Evolutionary conservation across 2,329 filamentous ascomycete genomes (phyloP), one percentile per base, ranked within the genome.

Genomic region (Beauveria sp.): DNA sequence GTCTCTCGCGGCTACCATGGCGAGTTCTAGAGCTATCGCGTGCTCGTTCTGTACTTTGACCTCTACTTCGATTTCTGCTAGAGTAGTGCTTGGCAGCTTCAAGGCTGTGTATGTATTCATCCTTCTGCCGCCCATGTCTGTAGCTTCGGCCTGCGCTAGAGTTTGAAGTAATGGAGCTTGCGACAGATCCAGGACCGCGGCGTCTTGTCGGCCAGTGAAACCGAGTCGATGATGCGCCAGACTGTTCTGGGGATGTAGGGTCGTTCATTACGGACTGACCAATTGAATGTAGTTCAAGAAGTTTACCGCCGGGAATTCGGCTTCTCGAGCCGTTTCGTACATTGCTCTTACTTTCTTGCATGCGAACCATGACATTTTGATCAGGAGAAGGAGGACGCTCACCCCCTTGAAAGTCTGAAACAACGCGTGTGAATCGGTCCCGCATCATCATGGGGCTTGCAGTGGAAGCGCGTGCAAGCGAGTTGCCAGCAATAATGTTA

Each of bases 51-150:
- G 76, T 74, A 69, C 81, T 84, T 48, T 69, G 79, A 58, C 84
- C 82, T 8, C 85, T 80, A 52, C 80, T 83, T 57, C 82, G 80
- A 57, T 80, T 75, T 64, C 78, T 81, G 64, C 77, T 79, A 5
- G 79, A 77, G 68, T 86, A 85, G 62, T 85, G 82, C 61, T 86
- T 85, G 10, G 91, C 90, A 55, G 91, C 84, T 40, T 96, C 91
- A 1, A 96, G 76, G 70, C 91, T 94, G 74, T 86, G 91, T 65
- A 96, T 92, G 70, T 94, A 96, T 64, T 92, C 87, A 66, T 96
- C 90, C 64, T 86, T 83, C 54, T 72, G 77, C 64, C 79, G 65
- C 1, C 52, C 56, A 34, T 62, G 80, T 58, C 85, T 77, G 64
- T 82, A 69, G 66, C 79, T 80, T 61, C 79, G 76, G 20, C 76